Evolutionary conservation across 2,329 filamentous ascomycete species (phyloP).

Genomic region (Meredithiella fracta): DNA sequence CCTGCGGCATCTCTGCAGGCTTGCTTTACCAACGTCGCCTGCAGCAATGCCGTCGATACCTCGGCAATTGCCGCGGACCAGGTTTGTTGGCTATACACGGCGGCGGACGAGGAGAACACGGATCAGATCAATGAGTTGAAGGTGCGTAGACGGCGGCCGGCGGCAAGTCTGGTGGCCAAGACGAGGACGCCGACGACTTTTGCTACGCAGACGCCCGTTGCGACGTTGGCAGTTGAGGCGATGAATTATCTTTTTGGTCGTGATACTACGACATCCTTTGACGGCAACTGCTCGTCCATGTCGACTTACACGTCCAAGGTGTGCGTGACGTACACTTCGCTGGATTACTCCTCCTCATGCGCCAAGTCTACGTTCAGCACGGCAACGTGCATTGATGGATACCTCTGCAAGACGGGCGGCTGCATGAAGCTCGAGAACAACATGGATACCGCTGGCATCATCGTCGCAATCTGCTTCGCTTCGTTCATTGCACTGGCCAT

Average conservation of each 20-base stretch:
- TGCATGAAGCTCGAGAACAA: constrained; percentile 28
- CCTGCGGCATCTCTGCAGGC: constrained; percentile 22
- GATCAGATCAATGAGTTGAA: constrained; percentile 5
- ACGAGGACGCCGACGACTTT: neutral
- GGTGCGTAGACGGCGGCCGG: constrained; percentile 12
- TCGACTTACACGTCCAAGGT: constrained; percentile 21
- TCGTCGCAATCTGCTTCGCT: constrained; percentile 33
- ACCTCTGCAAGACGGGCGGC: constrained; percentile 29
- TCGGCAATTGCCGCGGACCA: constrained; percentile 20
- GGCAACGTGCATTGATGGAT: constrained; percentile 27
- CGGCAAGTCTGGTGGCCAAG: neutral
- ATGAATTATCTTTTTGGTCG: constrained; percentile 15
- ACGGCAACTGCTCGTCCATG: constrained; percentile 14
- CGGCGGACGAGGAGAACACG: constrained; percentile 10
- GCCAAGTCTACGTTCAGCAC: constrained; percentile 21
- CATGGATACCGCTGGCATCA: constrained; percentile 29
- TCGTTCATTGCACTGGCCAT: constrained; percentile 24
- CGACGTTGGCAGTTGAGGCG: constrained; percentile 14
- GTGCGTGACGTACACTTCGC: constrained; percentile 17
- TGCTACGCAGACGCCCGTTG: neutral
- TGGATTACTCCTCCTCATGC: constrained; percentile 25
- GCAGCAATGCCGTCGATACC: constrained; percentile 18
- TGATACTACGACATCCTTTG: constrained; percentile 5
- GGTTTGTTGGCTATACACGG: constrained; percentile 21
- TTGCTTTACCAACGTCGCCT: constrained; percentile 24